Conservation (phyloP, 495 filamentous ascomycete genomes). For the Podospora fimiseda region DNA sequence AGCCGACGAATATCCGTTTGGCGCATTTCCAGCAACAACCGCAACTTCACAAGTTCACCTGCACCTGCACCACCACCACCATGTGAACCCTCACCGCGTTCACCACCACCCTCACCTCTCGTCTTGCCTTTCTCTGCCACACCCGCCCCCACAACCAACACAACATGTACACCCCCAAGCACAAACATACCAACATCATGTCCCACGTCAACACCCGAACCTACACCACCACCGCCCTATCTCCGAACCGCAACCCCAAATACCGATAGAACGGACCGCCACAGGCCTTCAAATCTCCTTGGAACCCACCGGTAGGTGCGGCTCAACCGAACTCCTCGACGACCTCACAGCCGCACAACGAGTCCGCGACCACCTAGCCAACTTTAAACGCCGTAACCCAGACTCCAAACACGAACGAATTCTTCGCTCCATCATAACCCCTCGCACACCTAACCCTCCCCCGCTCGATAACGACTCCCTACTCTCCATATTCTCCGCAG, state of each 20-base stretch:
- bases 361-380: slow-evolving; percentile 36
- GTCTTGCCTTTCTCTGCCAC: not conserved
- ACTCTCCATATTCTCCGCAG: slow-evolving; percentile 43
- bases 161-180: not conserved
- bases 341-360: slow-evolving; percentile 36
- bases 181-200: not conserved
- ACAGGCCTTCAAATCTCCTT: slow-evolving; percentile 28
- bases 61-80: not conserved
- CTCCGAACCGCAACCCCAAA: slow-evolving; percentile 9
- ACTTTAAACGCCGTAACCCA: slow-evolving; percentile 33
- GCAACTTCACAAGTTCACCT: not conserved
- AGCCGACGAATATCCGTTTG: slow-evolving; percentile 1
- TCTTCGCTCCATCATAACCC: slow-evolving; percentile 42
- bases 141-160: not conserved
- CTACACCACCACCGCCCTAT: slow-evolving; percentile 1
- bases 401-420: slow-evolving; percentile 46
- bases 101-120: slow-evolving; percentile 7
- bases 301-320: slow-evolving; percentile 22
- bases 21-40: slow-evolving; percentile 3
- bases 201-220: not conserved
- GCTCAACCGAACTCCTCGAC: slow-evolving; percentile 25
- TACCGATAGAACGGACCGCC: slow-evolving; percentile 27
- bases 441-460: slow-evolving; percentile 25
- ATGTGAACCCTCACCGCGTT: slow-evolving; percentile 3
- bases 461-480: slow-evolving; percentile 46